Conservation (phyloP, 257 asterid genomes). For the Solanum peruvianum region DNA sequence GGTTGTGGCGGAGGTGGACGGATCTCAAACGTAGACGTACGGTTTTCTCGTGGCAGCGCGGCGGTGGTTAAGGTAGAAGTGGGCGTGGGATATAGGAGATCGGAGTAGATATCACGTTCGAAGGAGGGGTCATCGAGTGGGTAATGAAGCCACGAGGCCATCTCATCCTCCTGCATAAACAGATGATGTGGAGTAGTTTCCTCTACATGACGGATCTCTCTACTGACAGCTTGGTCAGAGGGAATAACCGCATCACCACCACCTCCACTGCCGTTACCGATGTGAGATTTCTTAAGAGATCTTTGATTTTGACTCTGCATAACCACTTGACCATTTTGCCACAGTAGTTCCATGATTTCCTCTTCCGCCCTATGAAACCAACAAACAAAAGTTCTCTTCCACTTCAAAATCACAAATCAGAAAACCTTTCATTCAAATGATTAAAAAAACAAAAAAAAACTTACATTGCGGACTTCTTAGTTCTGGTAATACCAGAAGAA, state of each 20-base stretch:
- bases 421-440: neutral
- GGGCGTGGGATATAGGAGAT: constrained; percentile 43
- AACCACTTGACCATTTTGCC: constrained; percentile 34
- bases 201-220: constrained; percentile 32
- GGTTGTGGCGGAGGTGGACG: constrained; percentile 17
- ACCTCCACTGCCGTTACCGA: constrained; percentile 4
- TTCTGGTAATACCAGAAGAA: constrained; percentile 18
- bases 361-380: constrained; percentile 28
- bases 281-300: constrained; percentile 17
- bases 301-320: constrained; percentile 58
- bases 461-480: constrained; percentile 34
- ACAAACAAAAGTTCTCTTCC: neutral
- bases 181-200: constrained; percentile 27
- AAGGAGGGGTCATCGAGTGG: constrained; percentile 64
- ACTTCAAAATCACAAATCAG: neutral
- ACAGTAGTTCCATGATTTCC: constrained; percentile 57
- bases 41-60: constrained; percentile 3
- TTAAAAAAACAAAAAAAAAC: neutral
- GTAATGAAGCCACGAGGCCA: constrained; percentile 83
- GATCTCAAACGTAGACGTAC: constrained; percentile 22
- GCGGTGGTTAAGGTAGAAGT: constrained; percentile 12
- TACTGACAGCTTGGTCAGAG: constrained; percentile 10
- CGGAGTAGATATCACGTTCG: constrained; percentile 56
- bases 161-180: constrained; percentile 83
- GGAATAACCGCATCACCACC: constrained; percentile 14